phyloP scores from a whole-genome alignment of 352 stramenopile species.

The Phytophthora multivora region DNA sequence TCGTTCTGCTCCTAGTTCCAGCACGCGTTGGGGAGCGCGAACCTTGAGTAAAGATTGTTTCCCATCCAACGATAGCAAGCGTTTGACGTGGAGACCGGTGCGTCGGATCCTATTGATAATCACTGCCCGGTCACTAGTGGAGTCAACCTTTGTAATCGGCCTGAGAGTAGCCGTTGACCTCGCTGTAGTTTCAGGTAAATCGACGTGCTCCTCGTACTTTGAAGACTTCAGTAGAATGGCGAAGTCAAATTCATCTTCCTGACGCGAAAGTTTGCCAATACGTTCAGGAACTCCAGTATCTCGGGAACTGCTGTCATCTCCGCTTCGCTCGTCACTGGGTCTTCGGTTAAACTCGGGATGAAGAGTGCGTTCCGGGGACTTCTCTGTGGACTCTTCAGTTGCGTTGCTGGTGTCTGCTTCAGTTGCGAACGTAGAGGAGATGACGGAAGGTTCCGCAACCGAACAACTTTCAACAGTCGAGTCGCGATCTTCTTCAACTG shows the following conservation, averaged over 20 bases:
- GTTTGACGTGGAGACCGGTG: constrained; percentile 75
- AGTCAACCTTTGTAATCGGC: constrained; percentile 12
- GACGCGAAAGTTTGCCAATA: constrained; percentile 64
- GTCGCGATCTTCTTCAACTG: constrained; percentile 6
- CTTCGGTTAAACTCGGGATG: constrained; percentile 9
- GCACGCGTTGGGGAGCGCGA: constrained; percentile 60
- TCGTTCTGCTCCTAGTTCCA: constrained; percentile 74
- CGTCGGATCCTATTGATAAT: constrained; percentile 63
- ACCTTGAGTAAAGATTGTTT: constrained; percentile 83
- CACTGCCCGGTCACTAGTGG: constrained; percentile 28
- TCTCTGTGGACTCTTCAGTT: neutral
- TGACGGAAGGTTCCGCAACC: constrained; percentile 10
- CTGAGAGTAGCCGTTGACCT: constrained; percentile 18
- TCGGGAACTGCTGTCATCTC: constrained; percentile 13
- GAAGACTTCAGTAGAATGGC: constrained; percentile 82
- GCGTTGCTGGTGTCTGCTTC: neutral
- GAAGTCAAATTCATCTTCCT: constrained; percentile 85
- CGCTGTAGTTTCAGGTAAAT: constrained; percentile 28
- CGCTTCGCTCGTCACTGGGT: constrained; percentile 19
- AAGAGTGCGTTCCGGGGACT: constrained; percentile 1
- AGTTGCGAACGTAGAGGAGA: constrained; percentile 7
- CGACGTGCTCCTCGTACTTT: constrained; percentile 67
- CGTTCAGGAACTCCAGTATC: constrained; percentile 31
- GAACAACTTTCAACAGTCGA: constrained; percentile 21
- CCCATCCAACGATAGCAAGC: constrained; percentile 72